Evolutionary conservation across 1,284 basidiomycete species (phyloP).

Genomic region (Fomitopsis pinicola): DNA sequence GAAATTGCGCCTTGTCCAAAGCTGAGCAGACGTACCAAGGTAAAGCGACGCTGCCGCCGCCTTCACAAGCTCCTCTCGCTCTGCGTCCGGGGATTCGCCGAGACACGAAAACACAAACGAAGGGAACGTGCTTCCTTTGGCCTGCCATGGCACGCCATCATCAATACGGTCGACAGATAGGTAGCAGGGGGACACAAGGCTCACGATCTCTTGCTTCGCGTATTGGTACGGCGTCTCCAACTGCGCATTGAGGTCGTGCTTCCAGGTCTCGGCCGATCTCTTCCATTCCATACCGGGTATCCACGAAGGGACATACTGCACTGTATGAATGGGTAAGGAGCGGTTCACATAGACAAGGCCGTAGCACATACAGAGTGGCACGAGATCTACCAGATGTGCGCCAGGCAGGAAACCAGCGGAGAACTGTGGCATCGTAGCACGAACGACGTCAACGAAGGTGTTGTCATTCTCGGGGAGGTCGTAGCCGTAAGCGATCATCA

Average conservation of each 20-base stretch:
- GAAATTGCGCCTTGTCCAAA: background rate
- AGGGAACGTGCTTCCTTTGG: slow-evolving; percentile 22
- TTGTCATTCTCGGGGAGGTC: slow-evolving; percentile 5
- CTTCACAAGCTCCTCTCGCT: slow-evolving; percentile 26
- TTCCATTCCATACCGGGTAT: slow-evolving; percentile 12
- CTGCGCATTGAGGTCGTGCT: slow-evolving; percentile 15
- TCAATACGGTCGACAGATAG: too few species aligned
- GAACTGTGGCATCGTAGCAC: slow-evolving; percentile 6
- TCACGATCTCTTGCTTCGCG: slow-evolving; percentile 21
- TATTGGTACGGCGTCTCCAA: slow-evolving; percentile 18
- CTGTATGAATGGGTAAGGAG: slow-evolving; percentile 10
- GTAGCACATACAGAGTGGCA: slow-evolving; percentile 7
- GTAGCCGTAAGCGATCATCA: slow-evolving; percentile 8
- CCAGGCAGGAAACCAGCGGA: slow-evolving; percentile 7
- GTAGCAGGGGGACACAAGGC: too few species aligned
- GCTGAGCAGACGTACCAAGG: slow-evolving; percentile 14
- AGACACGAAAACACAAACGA: slow-evolving; percentile 23
- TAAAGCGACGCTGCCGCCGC: slow-evolving; percentile 24
- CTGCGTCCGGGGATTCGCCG: slow-evolving; percentile 13
- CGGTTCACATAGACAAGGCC: background rate
- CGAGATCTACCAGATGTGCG: slow-evolving; percentile 9
- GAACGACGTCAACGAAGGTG: slow-evolving; percentile 7
- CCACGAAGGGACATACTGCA: slow-evolving; percentile 13
- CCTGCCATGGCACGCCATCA: slow-evolving; percentile 10
- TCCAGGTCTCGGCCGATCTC: background rate